Percentiles rank a stretch among this genome's conserved stretches.
Conservation (phyloP, 108 stramenopile species). For the Cyclotella sp. region DNA sequence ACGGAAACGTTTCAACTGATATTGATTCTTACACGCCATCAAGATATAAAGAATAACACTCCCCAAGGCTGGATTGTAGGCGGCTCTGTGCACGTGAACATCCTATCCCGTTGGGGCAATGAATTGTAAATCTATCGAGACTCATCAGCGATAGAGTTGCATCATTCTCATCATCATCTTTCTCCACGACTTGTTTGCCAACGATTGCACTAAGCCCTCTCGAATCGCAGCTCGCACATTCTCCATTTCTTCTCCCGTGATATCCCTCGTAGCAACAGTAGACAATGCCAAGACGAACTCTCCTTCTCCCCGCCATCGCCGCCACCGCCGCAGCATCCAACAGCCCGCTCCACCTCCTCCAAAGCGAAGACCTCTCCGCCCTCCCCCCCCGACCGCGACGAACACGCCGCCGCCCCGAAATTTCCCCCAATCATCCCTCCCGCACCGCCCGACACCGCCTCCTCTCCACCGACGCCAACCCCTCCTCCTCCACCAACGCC, state of each 20-base stretch:
- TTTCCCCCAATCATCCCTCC: no score
- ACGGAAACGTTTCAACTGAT: no score
- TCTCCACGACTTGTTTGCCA: neutral
- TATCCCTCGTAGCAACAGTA: neutral
- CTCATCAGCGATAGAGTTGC: neutral
- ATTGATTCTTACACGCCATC: no score
- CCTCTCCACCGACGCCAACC: neutral
- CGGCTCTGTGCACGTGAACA: no score
- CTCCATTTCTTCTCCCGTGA: neutral
- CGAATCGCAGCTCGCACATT: no score
- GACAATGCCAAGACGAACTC: neutral
- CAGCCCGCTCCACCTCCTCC: neutral
- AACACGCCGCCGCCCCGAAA: no score
- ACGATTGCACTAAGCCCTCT: neutral
- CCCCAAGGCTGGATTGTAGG: no score
- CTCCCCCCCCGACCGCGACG: neutral
- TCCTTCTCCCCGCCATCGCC: neutral
- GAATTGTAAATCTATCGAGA: neutral
- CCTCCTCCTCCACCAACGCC: neutral
- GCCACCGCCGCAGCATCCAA: neutral
- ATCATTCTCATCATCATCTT: neutral
- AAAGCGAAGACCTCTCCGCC: neutral
- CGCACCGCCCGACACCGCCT: neutral
- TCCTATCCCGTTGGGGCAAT: no score
- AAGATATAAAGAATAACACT: no score